Evolutionary conservation across 2,329 filamentous ascomycete genomes (phyloP).

Genomic region (Phialophora macrospora): DNA sequence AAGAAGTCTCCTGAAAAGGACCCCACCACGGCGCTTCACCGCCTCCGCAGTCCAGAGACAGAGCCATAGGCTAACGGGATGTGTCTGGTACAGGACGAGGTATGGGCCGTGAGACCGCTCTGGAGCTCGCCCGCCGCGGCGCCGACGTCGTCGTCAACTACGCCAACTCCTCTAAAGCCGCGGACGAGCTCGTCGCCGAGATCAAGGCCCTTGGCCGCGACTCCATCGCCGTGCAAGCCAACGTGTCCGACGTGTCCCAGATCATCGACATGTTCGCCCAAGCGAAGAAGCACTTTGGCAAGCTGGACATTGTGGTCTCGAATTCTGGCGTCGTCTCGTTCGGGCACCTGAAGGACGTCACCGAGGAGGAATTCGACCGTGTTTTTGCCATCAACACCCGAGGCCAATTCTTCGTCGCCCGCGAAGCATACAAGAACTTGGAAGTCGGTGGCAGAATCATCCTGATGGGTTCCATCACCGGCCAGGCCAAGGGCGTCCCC

Average conservation of each 20-base stretch:
- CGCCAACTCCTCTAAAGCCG: constrained; percentile 66
- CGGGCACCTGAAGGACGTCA: constrained; percentile 70
- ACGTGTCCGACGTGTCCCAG: constrained; percentile 68
- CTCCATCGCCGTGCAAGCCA: constrained; percentile 68
- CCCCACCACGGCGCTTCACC: constrained; percentile 19
- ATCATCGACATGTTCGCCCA: constrained; percentile 68
- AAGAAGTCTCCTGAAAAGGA: neutral
- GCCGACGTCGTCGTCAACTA: constrained; percentile 51
- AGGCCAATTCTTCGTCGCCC: constrained; percentile 77
- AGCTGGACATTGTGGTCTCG: constrained; percentile 69
- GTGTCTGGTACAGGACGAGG: constrained; percentile 44
- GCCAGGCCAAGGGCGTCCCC: constrained; percentile 69
- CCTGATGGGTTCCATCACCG: constrained; percentile 71
- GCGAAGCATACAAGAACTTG: constrained; percentile 73
- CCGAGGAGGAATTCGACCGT: constrained; percentile 72
- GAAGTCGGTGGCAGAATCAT: constrained; percentile 73
- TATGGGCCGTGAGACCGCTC: constrained; percentile 50
- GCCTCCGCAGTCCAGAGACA: constrained; percentile 8
- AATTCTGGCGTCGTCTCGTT: constrained; percentile 65
- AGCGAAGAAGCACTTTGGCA: constrained; percentile 67
- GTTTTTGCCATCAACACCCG: constrained; percentile 71
- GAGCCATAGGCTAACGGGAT: constrained; percentile 8
- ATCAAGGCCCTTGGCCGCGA: constrained; percentile 69
- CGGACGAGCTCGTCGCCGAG: constrained; percentile 67
- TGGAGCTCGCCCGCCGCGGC: constrained; percentile 49